Base-by-base conservation (phyloP, 2,329 filamentous ascomycete genomes). In the Fusarium nelsonii region DNA sequence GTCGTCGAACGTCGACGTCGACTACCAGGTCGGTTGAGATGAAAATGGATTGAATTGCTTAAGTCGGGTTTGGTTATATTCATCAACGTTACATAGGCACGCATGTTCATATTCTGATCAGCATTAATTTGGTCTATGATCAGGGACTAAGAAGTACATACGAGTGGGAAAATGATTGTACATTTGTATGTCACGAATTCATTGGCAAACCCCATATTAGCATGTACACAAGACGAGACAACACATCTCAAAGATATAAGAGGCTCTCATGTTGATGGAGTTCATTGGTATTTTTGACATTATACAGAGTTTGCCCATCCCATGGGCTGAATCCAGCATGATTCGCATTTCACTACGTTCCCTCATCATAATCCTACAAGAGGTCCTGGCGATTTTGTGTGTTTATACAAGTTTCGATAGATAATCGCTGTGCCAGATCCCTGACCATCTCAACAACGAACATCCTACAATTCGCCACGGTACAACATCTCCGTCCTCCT, bases 401-500 rank as follows among this genome's bases (percentile, higher is more conserved):
- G 45, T 70, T 70, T 68, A 46, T 74, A 74, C 71, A 74, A 54
- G 48, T 69, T 36, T 50, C 23, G 41, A 59, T 57, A 50, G 34
- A 40, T 48, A 16, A 43, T 26, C 49, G 37, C 32, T 44, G 62
- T 43, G 37, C 44, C 57, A 57, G 44, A 20, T 39, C 49, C 3
- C 48, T 34, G 34, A 41, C 33, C 30, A 50, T 46, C 39, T 33
- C 32, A 36, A 44, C 40, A 44, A 53, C 16, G 43, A 36, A 26
- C 26, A 30, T 30, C 28, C 75, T 81, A 88, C 75, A 88, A 72
- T 76, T 86, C 81, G 41, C 85, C 85, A 28, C 79, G 78, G 65
- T 84, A 82, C 52, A 89, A 72, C 82, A 89, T 81, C 40, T 81
- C 80, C 66, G 81, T 82, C 68, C 88, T 82, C 80, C 84, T 85